phyloP scores from a whole-genome alignment of 2,329 filamentous ascomycete genomes.

The Clonostachys chloroleuca region DNA sequence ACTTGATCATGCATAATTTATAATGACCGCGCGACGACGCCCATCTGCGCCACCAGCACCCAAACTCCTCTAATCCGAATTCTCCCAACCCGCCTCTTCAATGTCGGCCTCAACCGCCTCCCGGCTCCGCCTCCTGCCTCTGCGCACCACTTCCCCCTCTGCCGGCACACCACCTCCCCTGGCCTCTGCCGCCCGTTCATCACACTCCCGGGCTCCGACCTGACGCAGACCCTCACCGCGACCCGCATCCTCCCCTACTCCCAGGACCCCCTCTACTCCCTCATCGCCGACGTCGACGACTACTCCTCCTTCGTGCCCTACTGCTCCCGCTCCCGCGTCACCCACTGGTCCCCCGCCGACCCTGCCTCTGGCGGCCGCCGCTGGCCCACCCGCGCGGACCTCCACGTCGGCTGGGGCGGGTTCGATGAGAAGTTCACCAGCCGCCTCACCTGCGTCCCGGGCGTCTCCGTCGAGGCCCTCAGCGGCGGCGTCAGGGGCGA shows the following conservation, averaged over 20 bases:
- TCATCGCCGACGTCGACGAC: constrained; percentile 83
- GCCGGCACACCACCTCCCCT: constrained; percentile 7
- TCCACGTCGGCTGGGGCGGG: constrained; percentile 81
- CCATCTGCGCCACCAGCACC: background rate
- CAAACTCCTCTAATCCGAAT: background rate
- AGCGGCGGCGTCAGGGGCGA: constrained; percentile 53
- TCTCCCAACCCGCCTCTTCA: background rate
- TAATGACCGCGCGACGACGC: background rate
- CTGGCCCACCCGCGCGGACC: constrained; percentile 71
- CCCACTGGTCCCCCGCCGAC: constrained; percentile 60
- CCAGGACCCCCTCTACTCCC: constrained; percentile 65
- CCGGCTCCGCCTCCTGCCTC: constrained; percentile 6
- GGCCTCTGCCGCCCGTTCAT: constrained; percentile 32
- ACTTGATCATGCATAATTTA: background rate
- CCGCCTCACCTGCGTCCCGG: constrained; percentile 72
- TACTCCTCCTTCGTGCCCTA: constrained; percentile 91
- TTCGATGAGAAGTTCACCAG: constrained; percentile 82
- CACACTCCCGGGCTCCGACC: constrained; percentile 17
- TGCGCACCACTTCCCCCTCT: constrained; percentile 7
- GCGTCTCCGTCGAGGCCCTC: constrained; percentile 70
- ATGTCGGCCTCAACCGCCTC: constrained; percentile 4
- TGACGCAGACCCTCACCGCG: constrained; percentile 65
- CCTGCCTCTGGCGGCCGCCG: constrained; percentile 26
- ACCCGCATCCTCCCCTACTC: constrained; percentile 74
- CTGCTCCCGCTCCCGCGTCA: constrained; percentile 75